Conservation (phyloP, 2,329 filamentous ascomycete genomes). For the Neopestalotiopsis sp. region DNA sequence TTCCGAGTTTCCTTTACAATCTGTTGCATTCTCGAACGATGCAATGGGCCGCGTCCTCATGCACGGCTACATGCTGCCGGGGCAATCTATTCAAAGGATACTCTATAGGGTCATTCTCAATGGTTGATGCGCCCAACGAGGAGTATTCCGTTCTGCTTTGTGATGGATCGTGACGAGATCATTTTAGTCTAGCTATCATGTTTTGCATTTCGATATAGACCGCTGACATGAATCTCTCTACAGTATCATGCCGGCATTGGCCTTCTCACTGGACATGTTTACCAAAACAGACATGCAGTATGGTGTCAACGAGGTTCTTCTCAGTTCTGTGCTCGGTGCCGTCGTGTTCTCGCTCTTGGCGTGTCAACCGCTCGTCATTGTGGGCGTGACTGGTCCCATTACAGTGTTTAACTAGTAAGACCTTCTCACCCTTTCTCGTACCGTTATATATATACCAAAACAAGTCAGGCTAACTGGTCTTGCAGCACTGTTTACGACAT, state of each 20-base stretch:
- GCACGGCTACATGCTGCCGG: background rate
- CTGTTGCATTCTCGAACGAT: background rate
- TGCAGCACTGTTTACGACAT: constrained; percentile 84
- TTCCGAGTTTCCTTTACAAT: background rate
- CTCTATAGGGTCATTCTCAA: background rate
- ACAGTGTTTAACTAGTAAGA: constrained; percentile 87
- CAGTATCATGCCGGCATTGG: constrained; percentile 84
- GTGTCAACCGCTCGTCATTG: constrained; percentile 86
- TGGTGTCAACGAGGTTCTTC: constrained; percentile 89
- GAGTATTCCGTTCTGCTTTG: background rate
- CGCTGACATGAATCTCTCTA: background rate
- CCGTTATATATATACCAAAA: background rate
- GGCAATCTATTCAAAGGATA: constrained; percentile 14
- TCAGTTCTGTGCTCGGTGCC: constrained; percentile 81
- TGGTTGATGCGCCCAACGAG: background rate
- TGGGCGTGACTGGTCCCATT: constrained; percentile 89
- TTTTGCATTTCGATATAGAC: background rate
- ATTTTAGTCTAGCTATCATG: no score
- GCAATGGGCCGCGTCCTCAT: background rate
- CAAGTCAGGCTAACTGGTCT: constrained; percentile 13
- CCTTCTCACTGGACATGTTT: constrained; percentile 94
- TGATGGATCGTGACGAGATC: background rate
- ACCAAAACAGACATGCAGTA: constrained; percentile 84
- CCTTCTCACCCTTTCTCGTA: constrained; percentile 9
- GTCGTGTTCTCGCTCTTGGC: constrained; percentile 82